A percentile compares a stretch with the other conserved stretches of the same genome.
Conservation (phyloP, 2,329 filamentous ascomycete species). For the Cryphonectria radicalis region DNA sequence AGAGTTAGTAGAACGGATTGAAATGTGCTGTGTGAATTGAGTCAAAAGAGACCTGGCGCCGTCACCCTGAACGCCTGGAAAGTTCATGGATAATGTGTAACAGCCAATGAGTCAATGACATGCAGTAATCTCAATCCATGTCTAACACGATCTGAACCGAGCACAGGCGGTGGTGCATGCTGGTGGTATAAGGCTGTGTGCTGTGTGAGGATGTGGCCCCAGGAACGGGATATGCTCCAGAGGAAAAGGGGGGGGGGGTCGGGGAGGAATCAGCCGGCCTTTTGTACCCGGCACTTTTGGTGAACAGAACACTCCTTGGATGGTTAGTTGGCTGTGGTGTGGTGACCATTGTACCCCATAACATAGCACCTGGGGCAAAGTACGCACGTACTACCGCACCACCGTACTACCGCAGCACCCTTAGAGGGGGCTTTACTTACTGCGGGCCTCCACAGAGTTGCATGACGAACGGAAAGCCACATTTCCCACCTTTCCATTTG, state of each 20-base stretch:
- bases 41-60: slow-evolving; percentile 3
- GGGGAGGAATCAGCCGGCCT: slow-evolving; percentile 10
- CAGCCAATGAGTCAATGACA: neutral
- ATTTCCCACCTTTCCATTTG: neutral
- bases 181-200: slow-evolving; percentile 4
- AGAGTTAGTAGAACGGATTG: too few species aligned
- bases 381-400: neutral
- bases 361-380: too few species aligned
- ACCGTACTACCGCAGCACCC: too few species aligned
- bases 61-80: neutral
- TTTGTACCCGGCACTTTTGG: slow-evolving; percentile 8
- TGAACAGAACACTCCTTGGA: neutral
- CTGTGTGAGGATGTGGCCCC: slow-evolving; percentile 3
- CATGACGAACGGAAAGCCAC: neutral
- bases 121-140: neutral
- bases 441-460: neutral
- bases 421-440: neutral
- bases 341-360: neutral
- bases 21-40: neutral
- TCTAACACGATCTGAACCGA: neutral
- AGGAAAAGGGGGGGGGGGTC: slow-evolving; percentile 1
- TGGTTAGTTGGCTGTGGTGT: neutral
- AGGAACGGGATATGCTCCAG: neutral
- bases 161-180: neutral
- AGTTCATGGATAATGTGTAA: neutral